Conservation (phyloP, 1,284 basidiomycete genomes). For the Cutaneotrichosporon daszewskae region DNA sequence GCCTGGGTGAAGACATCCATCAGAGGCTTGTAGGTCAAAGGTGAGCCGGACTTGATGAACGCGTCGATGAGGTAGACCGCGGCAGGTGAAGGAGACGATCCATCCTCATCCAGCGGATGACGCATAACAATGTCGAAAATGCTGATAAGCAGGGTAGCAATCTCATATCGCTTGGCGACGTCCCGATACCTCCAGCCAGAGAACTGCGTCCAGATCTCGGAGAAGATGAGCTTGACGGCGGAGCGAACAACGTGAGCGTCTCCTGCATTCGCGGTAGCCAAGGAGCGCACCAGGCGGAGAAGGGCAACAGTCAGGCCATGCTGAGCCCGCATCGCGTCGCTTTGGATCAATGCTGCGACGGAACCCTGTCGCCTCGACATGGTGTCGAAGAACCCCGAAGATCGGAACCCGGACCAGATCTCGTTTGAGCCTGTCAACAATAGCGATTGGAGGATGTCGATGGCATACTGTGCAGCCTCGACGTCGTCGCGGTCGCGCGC, state of each 20-base stretch:
- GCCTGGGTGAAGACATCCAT: slow-evolving; percentile 36
- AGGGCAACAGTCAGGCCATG: slow-evolving; percentile 32
- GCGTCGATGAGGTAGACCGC: slow-evolving; percentile 29
- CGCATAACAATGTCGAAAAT: slow-evolving; percentile 30
- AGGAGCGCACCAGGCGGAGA: slow-evolving; percentile 30
- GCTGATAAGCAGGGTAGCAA: slow-evolving; percentile 23
- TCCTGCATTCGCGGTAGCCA: slow-evolving; percentile 18
- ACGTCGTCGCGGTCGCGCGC: slow-evolving; percentile 12
- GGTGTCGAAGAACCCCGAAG: slow-evolving; percentile 35
- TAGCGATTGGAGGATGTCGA: slow-evolving; percentile 33
- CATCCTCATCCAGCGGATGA: slow-evolving; percentile 26
- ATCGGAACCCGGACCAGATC: slow-evolving; percentile 30
- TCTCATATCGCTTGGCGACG: slow-evolving; percentile 28
- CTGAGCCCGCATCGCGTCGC: slow-evolving; percentile 27
- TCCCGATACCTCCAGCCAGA: slow-evolving; percentile 37
- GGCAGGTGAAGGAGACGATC: slow-evolving; percentile 17
- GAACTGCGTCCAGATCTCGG: slow-evolving; percentile 35
- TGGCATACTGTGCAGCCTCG: slow-evolving; percentile 19
- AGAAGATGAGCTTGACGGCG: slow-evolving; percentile 31
- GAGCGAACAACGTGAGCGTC: slow-evolving; percentile 26
- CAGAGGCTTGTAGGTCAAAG: slow-evolving; percentile 36
- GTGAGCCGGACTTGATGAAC: slow-evolving; percentile 33
- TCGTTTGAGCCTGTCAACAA: slow-evolving; percentile 21
- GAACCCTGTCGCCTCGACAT: slow-evolving; percentile 24
- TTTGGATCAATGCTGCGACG: slow-evolving; percentile 27